These are phyloP conservation scores for Alternaria sp. DNA, from an alignment of 2,329 filamentous ascomycete species.

Conservation along the genomic window DNA sequence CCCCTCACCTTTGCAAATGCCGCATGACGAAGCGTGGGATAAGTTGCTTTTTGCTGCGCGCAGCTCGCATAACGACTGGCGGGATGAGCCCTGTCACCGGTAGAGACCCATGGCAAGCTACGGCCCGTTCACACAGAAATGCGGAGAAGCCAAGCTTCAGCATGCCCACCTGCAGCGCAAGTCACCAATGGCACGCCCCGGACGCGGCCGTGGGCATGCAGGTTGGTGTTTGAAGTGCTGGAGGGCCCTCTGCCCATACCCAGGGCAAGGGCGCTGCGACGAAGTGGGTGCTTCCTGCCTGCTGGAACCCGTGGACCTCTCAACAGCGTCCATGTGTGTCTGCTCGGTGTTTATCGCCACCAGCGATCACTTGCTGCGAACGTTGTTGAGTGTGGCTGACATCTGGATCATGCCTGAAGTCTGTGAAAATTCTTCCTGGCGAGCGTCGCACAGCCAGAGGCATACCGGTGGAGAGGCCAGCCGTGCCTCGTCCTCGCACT, in stretches of 20 bases:
- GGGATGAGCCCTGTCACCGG: slow-evolving; percentile 16
- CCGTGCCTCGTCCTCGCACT: slow-evolving; percentile 14
- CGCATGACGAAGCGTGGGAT: slow-evolving; percentile 30
- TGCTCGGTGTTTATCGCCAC: slow-evolving; percentile 17
- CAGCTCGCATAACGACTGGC: slow-evolving; percentile 16
- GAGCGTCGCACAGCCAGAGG: slow-evolving; percentile 14
- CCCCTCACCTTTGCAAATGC: slow-evolving; percentile 12
- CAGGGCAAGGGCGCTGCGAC: slow-evolving; percentile 19
- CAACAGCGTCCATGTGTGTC: slow-evolving; percentile 20
- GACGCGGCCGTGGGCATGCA: slow-evolving; percentile 1
- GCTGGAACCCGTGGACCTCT: slow-evolving; percentile 25
- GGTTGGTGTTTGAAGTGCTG: slow-evolving; percentile 5
- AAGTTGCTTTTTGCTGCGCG: slow-evolving; percentile 20
- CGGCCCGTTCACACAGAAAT: slow-evolving; percentile 27
- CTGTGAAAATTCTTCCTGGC: slow-evolving; percentile 32
- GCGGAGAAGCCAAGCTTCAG: slow-evolving; percentile 31
- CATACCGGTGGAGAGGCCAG: slow-evolving; percentile 14
- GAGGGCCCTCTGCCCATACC: slow-evolving; percentile 18
- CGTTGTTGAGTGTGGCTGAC: slow-evolving; percentile 13
- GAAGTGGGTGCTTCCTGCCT: slow-evolving; percentile 24
- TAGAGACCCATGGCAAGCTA: slow-evolving; percentile 17
- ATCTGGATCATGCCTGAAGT: slow-evolving; percentile 20
- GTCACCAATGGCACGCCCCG: slow-evolving; percentile 12
- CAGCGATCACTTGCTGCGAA: not conserved
- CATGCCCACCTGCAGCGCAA: slow-evolving; percentile 5